A percentile compares a stretch with the other conserved stretches of the same genome.
Evolutionary conservation across 768 basidiomycete species (phyloP).

Genomic region (Tylopilus cervinicoccineus): DNA sequence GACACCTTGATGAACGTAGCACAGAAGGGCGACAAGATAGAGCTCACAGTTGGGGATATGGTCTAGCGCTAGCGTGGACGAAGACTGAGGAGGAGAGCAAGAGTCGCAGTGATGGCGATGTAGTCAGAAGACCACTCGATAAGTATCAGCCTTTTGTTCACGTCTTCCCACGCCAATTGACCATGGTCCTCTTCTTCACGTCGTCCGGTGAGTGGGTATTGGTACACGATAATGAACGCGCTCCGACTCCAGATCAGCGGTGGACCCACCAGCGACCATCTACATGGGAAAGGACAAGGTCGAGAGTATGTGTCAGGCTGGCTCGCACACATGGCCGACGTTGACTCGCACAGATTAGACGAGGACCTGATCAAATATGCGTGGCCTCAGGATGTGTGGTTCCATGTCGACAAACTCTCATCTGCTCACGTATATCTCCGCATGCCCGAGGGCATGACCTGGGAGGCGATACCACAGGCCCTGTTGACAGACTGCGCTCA

Average conservation of each 20-base stretch:
- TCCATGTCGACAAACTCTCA: constrained; percentile 97
- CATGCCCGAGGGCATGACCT: constrained; percentile 73
- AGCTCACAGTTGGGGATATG: constrained; percentile 3
- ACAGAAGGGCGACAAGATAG: not conserved
- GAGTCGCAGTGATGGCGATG: too few species aligned
- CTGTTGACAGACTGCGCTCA: constrained; percentile 87
- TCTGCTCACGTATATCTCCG: constrained; percentile 98
- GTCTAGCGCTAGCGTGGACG: not conserved
- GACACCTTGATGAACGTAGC: not conserved
- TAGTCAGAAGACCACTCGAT: not conserved
- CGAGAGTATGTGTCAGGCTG: constrained; percentile 59
- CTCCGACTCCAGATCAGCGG: constrained; percentile 35
- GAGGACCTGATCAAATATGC: constrained; percentile 94
- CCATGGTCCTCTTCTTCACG: constrained; percentile 63
- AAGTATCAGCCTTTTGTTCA: not conserved
- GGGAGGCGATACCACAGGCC: constrained; percentile 83
- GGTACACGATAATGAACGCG: not conserved
- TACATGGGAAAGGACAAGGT: constrained; percentile 99
- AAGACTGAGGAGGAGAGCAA: not conserved
- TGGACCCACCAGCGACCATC: constrained; percentile 61
- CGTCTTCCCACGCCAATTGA: constrained; percentile 4
- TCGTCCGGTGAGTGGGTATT: constrained; percentile 38
- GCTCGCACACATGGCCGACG: not conserved
- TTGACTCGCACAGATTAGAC: constrained; percentile 50
- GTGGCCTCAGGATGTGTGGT: constrained; percentile 87